phyloP scores from a whole-genome alignment of 2,329 filamentous ascomycete species.

The Aspergillus fructus region DNA sequence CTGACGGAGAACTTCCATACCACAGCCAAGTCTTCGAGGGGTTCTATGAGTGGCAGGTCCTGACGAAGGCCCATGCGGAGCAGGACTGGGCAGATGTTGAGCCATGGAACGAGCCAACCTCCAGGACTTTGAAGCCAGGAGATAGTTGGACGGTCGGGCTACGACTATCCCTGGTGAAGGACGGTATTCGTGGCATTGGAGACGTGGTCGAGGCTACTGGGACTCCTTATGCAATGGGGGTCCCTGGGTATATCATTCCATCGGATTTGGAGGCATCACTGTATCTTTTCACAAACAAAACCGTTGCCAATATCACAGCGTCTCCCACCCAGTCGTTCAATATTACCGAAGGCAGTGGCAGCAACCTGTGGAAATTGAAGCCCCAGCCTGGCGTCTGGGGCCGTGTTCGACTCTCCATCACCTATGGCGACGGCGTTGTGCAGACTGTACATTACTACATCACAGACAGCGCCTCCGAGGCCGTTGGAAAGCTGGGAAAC shows the following conservation, averaged over 20 bases:
- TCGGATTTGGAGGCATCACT: background rate
- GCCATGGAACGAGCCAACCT: constrained; percentile 59
- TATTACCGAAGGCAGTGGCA: background rate
- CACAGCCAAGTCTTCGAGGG: constrained; percentile 59
- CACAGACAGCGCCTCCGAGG: constrained; percentile 48
- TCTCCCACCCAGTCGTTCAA: background rate
- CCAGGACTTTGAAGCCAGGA: constrained; percentile 46
- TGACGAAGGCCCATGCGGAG: constrained; percentile 56
- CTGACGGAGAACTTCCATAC: constrained; percentile 44
- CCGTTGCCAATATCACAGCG: background rate
- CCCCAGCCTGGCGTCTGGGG: constrained; percentile 50
- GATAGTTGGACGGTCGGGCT: constrained; percentile 51
- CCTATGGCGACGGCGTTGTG: constrained; percentile 48
- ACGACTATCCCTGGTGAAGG: constrained; percentile 45
- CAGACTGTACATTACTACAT: constrained; percentile 60
- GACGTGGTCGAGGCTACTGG: background rate
- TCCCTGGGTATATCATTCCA: background rate
- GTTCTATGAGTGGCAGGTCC: constrained; percentile 60
- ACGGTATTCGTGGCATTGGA: constrained; percentile 30
- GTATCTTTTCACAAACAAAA: background rate
- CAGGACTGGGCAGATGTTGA: constrained; percentile 52
- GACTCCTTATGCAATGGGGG: background rate
- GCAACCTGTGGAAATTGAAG: constrained; percentile 23
- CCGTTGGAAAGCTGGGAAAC: constrained; percentile 48
- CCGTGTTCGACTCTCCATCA: constrained; percentile 49